Evolutionary conservation across 1,139 yeast species (phyloP), one percentile per base, ranked within the genome.

Genomic region (Kodamaea plutei): DNA sequence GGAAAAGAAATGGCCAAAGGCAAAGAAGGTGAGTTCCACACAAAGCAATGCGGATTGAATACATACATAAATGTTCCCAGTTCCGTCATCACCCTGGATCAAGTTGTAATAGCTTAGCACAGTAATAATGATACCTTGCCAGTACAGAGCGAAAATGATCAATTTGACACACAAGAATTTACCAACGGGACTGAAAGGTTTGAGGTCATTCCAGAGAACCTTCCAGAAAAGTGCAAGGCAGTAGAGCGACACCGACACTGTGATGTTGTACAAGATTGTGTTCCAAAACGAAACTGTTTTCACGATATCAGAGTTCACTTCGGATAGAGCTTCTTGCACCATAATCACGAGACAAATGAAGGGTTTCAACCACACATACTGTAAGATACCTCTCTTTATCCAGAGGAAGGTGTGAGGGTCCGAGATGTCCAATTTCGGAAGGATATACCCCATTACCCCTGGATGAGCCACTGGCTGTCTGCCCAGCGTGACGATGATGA

Each of bases 311-410:
- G 73, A 70, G 39, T 77, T 74, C 17, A 64, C 68, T 38, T 72
- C 61, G 0, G 79, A 79, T 12, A 70, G 43, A 0, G 72, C 41
- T 39, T 78, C 77, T 28, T 74, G 61, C 4, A 81, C 37, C 2
- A 81, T 56, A 3, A 75, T 75, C 1, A 73, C 60, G 11, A 78
- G 43, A 43, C 88, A 83, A 12, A 87, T 68, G 18, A 85, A 44
- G 1, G 97, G 97, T 50, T 93, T 89, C 39, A 89, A 58, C 96
- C 96, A 91, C 6, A 91, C 96, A 50, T 91, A 91, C 56, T 91
- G 99, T 34, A 91, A 61, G 7, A 91, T 82, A 1, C 95, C 94
- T 40, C 96, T 64, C 50, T 91, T 91, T 27, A 93, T 76, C 10
- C 63, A 61, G 37, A 91, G 60, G 50, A 89, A 85, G 2, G 88